These are phyloP conservation scores for Monosporascus sp. DNA, from an alignment of 2,329 filamentous ascomycete species.

Conservation along the genomic window DNA sequence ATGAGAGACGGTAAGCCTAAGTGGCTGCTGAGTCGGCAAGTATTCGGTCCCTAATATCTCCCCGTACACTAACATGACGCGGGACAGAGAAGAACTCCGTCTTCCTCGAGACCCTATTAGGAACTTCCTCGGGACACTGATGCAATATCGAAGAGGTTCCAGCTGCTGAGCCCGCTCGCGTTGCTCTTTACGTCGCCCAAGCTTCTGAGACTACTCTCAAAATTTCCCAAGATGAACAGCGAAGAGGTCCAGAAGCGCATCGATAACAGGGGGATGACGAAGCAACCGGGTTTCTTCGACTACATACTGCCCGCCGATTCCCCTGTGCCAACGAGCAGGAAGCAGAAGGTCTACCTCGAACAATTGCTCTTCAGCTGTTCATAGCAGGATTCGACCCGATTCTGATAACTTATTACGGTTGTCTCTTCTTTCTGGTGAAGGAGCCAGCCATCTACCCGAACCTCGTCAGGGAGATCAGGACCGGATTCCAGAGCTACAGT, in stretches of 20 bases:
- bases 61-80: not conserved
- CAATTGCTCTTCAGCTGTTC: slow-evolving; percentile 12
- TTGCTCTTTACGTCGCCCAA: slow-evolving; percentile 4
- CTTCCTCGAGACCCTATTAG: slow-evolving; percentile 8
- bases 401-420: slow-evolving; percentile 1
- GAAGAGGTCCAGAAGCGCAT: slow-evolving; percentile 12
- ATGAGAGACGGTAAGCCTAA: slow-evolving; percentile 8
- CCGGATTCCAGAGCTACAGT: slow-evolving; percentile 7
- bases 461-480: slow-evolving; percentile 8
- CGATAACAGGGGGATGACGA: slow-evolving; percentile 9
- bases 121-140: slow-evolving; percentile 7
- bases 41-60: not conserved
- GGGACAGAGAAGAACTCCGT: slow-evolving; percentile 1
- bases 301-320: slow-evolving; percentile 8
- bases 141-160: slow-evolving; percentile 13
- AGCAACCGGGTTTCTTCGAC: slow-evolving; percentile 17
- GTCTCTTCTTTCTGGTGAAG: slow-evolving; percentile 10
- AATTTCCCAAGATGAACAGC: slow-evolving; percentile 9
- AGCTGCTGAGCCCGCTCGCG: slow-evolving; percentile 1
- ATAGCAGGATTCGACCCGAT: slow-evolving; percentile 15
- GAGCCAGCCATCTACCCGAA: slow-evolving; percentile 1
- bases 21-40: not conserved
- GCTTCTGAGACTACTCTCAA: slow-evolving; percentile 2
- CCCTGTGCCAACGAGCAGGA: slow-evolving; percentile 4
- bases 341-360: slow-evolving; percentile 11